Percentiles rank a stretch among this genome's conserved stretches.
phyloP scores from a whole-genome alignment of 352 stramenopile genomes.

The Pythium sukuiense region DNA sequence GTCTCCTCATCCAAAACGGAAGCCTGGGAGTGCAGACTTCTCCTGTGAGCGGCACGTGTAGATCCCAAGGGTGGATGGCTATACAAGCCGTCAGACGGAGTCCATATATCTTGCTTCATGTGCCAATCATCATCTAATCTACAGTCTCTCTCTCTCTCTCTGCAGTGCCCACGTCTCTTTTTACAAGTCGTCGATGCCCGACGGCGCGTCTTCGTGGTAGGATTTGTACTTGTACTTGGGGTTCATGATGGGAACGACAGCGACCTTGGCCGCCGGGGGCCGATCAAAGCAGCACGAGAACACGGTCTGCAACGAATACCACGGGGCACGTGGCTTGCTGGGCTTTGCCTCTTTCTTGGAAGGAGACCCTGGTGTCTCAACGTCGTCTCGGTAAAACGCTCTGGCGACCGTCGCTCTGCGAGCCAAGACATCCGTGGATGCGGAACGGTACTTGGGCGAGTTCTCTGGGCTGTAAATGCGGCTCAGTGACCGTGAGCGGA shows the following conservation, averaged over 20 bases:
- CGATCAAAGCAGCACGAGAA: slow-evolving; percentile 33
- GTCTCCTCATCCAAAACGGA: too few relatives aligned
- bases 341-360: slow-evolving; percentile 18
- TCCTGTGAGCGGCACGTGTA: too few relatives aligned
- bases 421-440: not conserved
- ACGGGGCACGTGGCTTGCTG: slow-evolving; percentile 18
- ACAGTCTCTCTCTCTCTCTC: too few relatives aligned
- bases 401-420: not conserved
- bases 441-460: slow-evolving; percentile 56
- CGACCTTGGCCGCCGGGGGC: slow-evolving; percentile 5
- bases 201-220: slow-evolving; percentile 25
- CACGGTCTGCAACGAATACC: slow-evolving; percentile 24
- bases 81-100: too few relatives aligned
- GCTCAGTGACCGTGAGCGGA: slow-evolving; percentile 13
- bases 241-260: slow-evolving; percentile 29
- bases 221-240: slow-evolving; percentile 31
- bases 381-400: slow-evolving; percentile 10
- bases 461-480: slow-evolving; percentile 65
- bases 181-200: slow-evolving; percentile 21
- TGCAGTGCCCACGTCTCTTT: not conserved
- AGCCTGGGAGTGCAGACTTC: too few relatives aligned
- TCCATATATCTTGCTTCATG: too few relatives aligned
- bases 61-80: too few relatives aligned
- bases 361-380: slow-evolving; percentile 9
- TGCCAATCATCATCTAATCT: too few relatives aligned